Conservation (phyloP, 2,329 filamentous ascomycete species). For the Penicillium sp. region DNA sequence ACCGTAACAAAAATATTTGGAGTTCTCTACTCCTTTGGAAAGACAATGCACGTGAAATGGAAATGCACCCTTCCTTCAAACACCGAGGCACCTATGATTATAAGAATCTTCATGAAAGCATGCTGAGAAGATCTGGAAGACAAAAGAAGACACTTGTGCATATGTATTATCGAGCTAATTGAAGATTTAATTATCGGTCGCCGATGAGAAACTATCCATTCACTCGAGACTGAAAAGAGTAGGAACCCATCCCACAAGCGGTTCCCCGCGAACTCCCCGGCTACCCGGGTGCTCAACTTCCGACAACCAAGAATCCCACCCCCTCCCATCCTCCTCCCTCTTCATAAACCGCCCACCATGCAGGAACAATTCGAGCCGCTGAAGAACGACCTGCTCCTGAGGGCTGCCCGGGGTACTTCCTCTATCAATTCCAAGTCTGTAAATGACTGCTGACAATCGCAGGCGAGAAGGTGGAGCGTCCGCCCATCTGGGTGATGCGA, state of each 20-base stretch:
- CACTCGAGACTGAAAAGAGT: background rate
- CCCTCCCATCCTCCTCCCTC: conserved; percentile 28
- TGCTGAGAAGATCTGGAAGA: too few relatives aligned
- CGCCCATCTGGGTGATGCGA: conserved; percentile 99
- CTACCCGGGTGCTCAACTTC: conserved; percentile 13
- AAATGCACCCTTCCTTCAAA: too few relatives aligned
- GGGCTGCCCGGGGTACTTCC: conserved; percentile 77
- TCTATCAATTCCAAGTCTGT: background rate
- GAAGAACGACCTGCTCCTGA: conserved; percentile 88
- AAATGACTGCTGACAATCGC: conserved; percentile 27
- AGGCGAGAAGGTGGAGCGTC: conserved; percentile 89
- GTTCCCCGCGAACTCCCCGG: conserved; percentile 9
- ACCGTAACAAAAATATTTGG: too few relatives aligned
- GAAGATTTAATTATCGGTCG: too few relatives aligned
- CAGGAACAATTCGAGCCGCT: conserved; percentile 74
- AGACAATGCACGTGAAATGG: too few relatives aligned
- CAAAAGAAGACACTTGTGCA: too few relatives aligned
- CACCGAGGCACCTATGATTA: too few relatives aligned
- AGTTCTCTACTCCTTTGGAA: too few relatives aligned
- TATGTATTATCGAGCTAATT: too few relatives aligned
- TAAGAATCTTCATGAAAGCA: too few relatives aligned
- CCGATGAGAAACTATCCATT: too few relatives aligned
- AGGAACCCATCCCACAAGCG: background rate
- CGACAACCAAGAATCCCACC: conserved; percentile 20
- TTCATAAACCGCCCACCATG: conserved; percentile 54